These are phyloP conservation scores for Cercospora sp. DNA, from an alignment of 2,329 filamentous ascomycete genomes.

Conservation along the genomic window DNA sequence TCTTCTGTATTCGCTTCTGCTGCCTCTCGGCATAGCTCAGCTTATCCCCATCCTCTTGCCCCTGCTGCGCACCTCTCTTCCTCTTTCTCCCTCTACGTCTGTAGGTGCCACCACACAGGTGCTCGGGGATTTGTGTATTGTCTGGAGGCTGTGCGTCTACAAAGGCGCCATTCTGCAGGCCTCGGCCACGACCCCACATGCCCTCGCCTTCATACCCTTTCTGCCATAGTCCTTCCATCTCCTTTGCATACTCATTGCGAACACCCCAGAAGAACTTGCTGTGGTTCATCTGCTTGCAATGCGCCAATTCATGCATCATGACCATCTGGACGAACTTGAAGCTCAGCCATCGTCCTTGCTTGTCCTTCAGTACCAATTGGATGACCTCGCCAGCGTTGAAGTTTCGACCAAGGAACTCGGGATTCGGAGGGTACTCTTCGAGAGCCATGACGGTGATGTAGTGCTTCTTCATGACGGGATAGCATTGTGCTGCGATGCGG, in stretches of 20 bases:
- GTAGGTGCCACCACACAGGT: conserved; percentile 81
- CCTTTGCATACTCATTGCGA: conserved; percentile 68
- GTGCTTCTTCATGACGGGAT: conserved; percentile 57
- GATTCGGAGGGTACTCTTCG: conserved; percentile 79
- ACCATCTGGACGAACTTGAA: conserved; percentile 88
- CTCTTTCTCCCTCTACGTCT: conserved; percentile 55
- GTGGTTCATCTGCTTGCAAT: conserved; percentile 92
- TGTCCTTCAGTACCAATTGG: conserved; percentile 75
- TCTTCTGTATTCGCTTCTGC: conserved; percentile 69
- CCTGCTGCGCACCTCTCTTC: conserved; percentile 46
- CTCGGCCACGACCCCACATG: conserved; percentile 73
- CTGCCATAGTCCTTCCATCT: conserved; percentile 70
- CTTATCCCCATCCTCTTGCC: conserved; percentile 45
- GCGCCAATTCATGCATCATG: conserved; percentile 89
- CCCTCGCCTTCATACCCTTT: conserved; percentile 76
- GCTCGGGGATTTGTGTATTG: conserved; percentile 47
- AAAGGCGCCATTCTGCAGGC: conserved; percentile 62
- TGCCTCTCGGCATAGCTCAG: conserved; percentile 71
- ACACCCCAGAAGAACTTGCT: conserved; percentile 78
- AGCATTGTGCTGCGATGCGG: conserved; percentile 76
- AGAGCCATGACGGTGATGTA: conserved; percentile 55
- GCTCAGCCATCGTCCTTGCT: conserved; percentile 67
- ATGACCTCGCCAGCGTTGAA: conserved; percentile 89
- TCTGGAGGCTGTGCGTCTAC: conserved; percentile 62
- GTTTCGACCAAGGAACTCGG: conserved; percentile 82